phyloP scores from a whole-genome alignment of 371 early-diverging fungal genomes.

The Mucor ambiguus region DNA sequence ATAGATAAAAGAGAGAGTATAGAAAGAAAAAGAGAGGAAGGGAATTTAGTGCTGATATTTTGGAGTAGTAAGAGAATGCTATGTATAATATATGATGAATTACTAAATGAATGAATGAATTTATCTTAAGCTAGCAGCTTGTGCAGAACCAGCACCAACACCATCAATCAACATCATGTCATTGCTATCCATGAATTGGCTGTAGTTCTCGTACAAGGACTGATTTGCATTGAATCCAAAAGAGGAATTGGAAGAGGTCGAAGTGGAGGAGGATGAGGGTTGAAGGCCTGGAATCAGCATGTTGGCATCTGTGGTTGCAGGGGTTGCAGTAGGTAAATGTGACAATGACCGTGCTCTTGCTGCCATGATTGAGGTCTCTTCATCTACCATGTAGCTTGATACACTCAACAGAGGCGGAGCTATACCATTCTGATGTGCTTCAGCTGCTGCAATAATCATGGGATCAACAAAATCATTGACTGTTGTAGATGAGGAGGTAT shows the following conservation, averaged over 20 bases:
- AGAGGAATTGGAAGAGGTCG: constrained; percentile 17
- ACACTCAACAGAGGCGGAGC: constrained; percentile 12
- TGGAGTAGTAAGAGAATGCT: background rate
- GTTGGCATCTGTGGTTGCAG: background rate
- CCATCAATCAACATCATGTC: constrained; percentile 24
- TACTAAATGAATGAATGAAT: background rate
- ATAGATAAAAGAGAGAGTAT: background rate
- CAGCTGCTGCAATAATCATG: constrained; percentile 34
- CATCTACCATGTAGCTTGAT: constrained; percentile 11
- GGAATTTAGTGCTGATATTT: background rate
- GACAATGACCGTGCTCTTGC: constrained; percentile 20
- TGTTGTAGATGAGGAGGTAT: background rate
- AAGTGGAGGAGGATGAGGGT: constrained; percentile 26
- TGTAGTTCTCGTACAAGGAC: constrained; percentile 3
- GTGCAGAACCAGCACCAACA: background rate
- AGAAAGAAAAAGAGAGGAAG: background rate
- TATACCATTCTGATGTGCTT: constrained; percentile 14
- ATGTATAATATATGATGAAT: constrained; percentile 2
- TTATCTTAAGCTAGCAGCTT: constrained; percentile 3
- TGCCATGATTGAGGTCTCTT: constrained; percentile 16
- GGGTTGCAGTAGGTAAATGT: constrained; percentile 1
- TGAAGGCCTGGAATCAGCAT: constrained; percentile 24
- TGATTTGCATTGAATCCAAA: constrained; percentile 8
- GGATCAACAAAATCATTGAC: constrained; percentile 29
- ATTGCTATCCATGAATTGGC: constrained; percentile 19